A percentile compares a stretch with the other conserved stretches of the same genome.
phyloP scores from a whole-genome alignment of 1,139 yeast genomes.

The Geotrichum bryndzae region DNA sequence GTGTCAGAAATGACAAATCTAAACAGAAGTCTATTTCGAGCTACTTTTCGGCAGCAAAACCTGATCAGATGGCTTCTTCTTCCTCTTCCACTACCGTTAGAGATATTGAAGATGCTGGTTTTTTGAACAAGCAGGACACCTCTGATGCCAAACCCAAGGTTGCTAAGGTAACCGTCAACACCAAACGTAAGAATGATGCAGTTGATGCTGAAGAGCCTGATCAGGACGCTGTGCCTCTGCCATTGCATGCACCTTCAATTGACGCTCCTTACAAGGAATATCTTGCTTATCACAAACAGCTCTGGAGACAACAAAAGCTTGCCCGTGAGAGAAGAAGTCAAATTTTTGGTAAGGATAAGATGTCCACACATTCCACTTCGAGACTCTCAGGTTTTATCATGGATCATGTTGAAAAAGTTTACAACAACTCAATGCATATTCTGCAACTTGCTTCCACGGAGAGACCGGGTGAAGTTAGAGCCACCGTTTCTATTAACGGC shows the following conservation, averaged over 20 bases:
- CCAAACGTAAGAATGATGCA: constrained; percentile 22
- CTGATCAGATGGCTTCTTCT: constrained; percentile 3
- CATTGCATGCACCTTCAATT: constrained; percentile 49
- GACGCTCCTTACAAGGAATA: constrained; percentile 70
- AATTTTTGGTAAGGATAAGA: constrained; percentile 62
- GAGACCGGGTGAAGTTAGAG: constrained; percentile 68
- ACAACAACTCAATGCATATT: constrained; percentile 78
- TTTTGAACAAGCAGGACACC: constrained; percentile 29
- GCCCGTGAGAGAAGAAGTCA: constrained; percentile 67
- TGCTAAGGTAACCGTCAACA: constrained; percentile 20
- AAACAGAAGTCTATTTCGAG: constrained; percentile 62
- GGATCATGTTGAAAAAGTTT: constrained; percentile 63
- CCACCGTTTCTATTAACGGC: constrained; percentile 60
- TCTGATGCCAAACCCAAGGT: constrained; percentile 13
- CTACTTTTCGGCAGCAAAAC: constrained; percentile 42
- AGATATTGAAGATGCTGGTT: constrained; percentile 63
- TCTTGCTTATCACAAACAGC: constrained; percentile 70
- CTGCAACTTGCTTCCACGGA: constrained; percentile 57
- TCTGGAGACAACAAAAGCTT: constrained; percentile 73
- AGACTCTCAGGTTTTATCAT: constrained; percentile 66
- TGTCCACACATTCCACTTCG: constrained; percentile 19
- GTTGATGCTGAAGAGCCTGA: constrained; percentile 23
- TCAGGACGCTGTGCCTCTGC: constrained; percentile 23
- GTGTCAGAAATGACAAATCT: constrained; percentile 53
- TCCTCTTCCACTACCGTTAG: constrained; percentile 10